Evolutionary conservation across 352 stramenopile genomes (phyloP).

Genomic region (Globisporangium parvum): DNA sequence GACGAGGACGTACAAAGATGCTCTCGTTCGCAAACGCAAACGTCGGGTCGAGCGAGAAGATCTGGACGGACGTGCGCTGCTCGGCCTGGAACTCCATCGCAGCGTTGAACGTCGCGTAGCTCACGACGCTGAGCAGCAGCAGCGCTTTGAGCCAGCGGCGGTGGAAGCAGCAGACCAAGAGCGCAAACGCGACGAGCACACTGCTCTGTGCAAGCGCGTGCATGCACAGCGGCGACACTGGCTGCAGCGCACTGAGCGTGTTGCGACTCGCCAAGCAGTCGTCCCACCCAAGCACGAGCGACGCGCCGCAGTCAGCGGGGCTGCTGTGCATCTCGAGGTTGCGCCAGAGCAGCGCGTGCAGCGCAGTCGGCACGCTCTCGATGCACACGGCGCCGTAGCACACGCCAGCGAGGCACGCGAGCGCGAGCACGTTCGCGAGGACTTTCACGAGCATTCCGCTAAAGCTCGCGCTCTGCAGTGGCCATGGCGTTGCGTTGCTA

Average conservation of each 20-base stretch:
- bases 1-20: slow-evolving; percentile 64
- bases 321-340: slow-evolving; percentile 19
- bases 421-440: slow-evolving; percentile 28
- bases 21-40: slow-evolving; percentile 80
- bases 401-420: slow-evolving; percentile 10
- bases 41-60: slow-evolving; percentile 60
- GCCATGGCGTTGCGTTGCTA: slow-evolving; percentile 22
- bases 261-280: slow-evolving; percentile 9
- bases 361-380: slow-evolving; percentile 4
- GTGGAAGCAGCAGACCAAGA: slow-evolving; percentile 38
- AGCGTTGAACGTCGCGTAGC: slow-evolving; percentile 26
- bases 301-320: slow-evolving; percentile 2
- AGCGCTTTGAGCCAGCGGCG: slow-evolving; percentile 53
- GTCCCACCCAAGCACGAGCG: slow-evolving; percentile 10
- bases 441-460: slow-evolving; percentile 27
- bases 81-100: slow-evolving; percentile 39
- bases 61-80: slow-evolving; percentile 48
- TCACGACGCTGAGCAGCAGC: slow-evolving; percentile 26
- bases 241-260: slow-evolving; percentile 1
- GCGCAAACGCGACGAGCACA: slow-evolving; percentile 18
- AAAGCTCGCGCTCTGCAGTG: slow-evolving; percentile 28
- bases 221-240: slow-evolving; percentile 7
- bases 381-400: slow-evolving; percentile 25
- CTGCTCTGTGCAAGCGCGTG: slow-evolving; percentile 14
- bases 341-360: slow-evolving; percentile 15